phyloP scores from a whole-genome alignment of 1,139 yeast species.

The Blastobotrys persicus region DNA sequence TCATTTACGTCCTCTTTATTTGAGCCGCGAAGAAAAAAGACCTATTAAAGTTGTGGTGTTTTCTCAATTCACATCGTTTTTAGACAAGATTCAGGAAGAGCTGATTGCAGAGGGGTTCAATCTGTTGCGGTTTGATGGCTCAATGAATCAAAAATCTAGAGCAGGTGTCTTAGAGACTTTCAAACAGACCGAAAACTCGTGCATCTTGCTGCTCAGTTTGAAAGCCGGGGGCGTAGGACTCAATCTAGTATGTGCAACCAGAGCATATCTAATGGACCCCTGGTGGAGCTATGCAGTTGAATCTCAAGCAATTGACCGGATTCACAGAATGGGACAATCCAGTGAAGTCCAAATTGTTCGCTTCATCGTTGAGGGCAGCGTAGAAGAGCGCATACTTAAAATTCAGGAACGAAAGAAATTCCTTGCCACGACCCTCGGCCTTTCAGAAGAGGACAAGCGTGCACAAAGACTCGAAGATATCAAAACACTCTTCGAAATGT shows the following conservation, averaged over 20 bases:
- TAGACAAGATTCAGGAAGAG: slow-evolving; percentile 72
- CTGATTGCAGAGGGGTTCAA: slow-evolving; percentile 47
- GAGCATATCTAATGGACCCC: slow-evolving; percentile 93
- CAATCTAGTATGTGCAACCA: slow-evolving; percentile 80
- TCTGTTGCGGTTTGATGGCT: slow-evolving; percentile 75
- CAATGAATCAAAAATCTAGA: slow-evolving; percentile 66
- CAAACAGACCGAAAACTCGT: slow-evolving; percentile 42
- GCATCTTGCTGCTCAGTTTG: slow-evolving; percentile 67
- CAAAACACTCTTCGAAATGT: slow-evolving; percentile 61
- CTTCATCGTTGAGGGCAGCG: slow-evolving; percentile 76
- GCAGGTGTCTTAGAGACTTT: slow-evolving; percentile 60
- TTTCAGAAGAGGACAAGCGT: slow-evolving; percentile 71
- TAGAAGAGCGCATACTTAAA: slow-evolving; percentile 86
- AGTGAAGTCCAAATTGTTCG: slow-evolving; percentile 71
- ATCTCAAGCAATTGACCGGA: slow-evolving; percentile 91
- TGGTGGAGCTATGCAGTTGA: slow-evolving; percentile 98
- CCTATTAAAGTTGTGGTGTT: slow-evolving; percentile 59
- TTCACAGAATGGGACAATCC: slow-evolving; percentile 87
- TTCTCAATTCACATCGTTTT: slow-evolving; percentile 83
- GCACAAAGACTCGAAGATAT: slow-evolving; percentile 78
- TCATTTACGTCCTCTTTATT: slow-evolving; percentile 48
- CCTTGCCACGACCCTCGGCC: slow-evolving; percentile 81
- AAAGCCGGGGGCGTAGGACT: slow-evolving; percentile 97
- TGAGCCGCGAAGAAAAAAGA: not conserved
- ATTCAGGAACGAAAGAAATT: slow-evolving; percentile 86